phyloP scores from a whole-genome alignment of 2,329 filamentous ascomycete species.

The Aspergillus persii region DNA sequence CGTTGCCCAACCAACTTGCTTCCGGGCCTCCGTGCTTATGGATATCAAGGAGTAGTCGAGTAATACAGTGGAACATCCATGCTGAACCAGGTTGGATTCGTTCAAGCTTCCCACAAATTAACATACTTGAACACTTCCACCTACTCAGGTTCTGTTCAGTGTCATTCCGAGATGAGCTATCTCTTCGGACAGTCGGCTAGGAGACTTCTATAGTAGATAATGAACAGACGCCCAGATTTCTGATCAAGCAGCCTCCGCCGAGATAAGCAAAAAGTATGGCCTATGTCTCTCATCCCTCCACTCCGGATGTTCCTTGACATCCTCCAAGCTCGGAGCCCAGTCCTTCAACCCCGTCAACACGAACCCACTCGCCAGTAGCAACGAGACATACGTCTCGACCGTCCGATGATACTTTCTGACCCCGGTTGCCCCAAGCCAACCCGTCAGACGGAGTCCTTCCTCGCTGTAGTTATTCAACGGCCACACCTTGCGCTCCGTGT shows the following conservation, averaged over 20 bases:
- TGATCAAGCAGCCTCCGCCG: conserved; percentile 8
- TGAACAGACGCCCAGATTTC: no score
- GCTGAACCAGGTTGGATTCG: no score
- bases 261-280: conserved; percentile 38
- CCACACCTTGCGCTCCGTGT: conserved; percentile 41
- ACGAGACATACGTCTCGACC: conserved; percentile 41
- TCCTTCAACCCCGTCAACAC: conserved; percentile 41
- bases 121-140: no score
- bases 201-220: no score
- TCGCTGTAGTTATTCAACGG: conserved; percentile 43
- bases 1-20: no score
- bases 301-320: conserved; percentile 30
- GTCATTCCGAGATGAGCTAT: no score
- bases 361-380: conserved; percentile 39
- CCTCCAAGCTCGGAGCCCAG: conserved; percentile 34
- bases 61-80: no score
- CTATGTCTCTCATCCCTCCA: conserved; percentile 33
- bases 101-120: no score
- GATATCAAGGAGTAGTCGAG: no score
- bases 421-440: conserved; percentile 43
- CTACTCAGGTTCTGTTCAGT: no score
- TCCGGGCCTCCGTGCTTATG: no score
- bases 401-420: conserved; percentile 51
- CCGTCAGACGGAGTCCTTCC: conserved; percentile 42
- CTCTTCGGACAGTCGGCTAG: no score